A percentile compares a stretch with the other conserved stretches of the same genome.
Conservation (phyloP, 768 basidiomycete genomes). For the Boletus vinaceobasis region DNA sequence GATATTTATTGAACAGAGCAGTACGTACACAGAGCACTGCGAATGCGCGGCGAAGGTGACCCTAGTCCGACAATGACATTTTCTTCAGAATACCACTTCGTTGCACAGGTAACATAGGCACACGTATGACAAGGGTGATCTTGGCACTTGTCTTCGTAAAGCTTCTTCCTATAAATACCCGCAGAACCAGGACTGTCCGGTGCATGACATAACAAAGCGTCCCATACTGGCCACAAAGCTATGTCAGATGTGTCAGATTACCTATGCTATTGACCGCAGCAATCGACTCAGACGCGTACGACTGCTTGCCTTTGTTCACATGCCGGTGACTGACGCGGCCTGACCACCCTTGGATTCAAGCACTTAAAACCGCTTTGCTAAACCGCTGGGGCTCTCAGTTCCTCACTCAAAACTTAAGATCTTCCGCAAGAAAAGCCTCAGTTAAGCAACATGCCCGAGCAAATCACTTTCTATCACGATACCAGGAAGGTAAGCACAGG, state of each 20-base stretch:
- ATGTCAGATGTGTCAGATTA: not conserved
- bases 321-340: not conserved
- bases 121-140: not conserved
- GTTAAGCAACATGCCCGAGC: slow-evolving; percentile 17
- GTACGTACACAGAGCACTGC: not conserved
- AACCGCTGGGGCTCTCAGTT: not conserved
- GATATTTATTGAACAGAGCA: not conserved
- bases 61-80: too few relatives aligned
- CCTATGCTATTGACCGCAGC: not conserved
- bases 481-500: slow-evolving; percentile 34
- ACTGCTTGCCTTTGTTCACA: not conserved
- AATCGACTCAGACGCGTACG: not conserved
- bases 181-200: not conserved
- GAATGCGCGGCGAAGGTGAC: not conserved
- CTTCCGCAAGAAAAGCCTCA: not conserved
- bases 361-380: not conserved
- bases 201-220: not conserved
- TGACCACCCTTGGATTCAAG: not conserved
- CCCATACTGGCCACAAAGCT: not conserved
- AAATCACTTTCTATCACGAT: slow-evolving; percentile 38
- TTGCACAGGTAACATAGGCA: too few relatives aligned
- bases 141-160: too few relatives aligned
- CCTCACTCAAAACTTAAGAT: not conserved
- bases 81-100: too few relatives aligned
- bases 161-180: not conserved